These are phyloP conservation scores for Calocybe gambosa DNA, from an alignment of 1,284 basidiomycete genomes.

Conservation along the genomic window DNA sequence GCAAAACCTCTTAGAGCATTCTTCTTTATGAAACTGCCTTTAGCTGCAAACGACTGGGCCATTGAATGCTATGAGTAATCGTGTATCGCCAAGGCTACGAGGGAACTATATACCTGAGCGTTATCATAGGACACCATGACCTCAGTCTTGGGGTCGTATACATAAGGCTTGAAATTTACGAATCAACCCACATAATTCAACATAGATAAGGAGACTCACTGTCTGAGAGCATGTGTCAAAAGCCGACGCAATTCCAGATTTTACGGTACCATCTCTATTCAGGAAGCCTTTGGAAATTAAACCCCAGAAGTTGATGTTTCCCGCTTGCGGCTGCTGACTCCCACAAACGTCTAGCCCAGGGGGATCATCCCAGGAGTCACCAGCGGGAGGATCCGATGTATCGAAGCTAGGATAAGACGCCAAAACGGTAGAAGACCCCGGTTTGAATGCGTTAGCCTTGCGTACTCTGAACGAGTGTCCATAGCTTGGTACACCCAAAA, in stretches of 20 bases:
- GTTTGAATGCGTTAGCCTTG: conserved; percentile 34
- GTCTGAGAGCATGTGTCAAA: conserved; percentile 67
- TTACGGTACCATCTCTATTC: conserved; percentile 42
- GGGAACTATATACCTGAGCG: conserved; percentile 33
- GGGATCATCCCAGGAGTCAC: conserved; percentile 51
- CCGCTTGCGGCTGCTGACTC: conserved; percentile 30
- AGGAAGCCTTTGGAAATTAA: conserved; percentile 52
- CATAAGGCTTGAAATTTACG: conserved; percentile 47
- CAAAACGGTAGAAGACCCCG: conserved; percentile 28
- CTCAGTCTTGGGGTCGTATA: conserved; percentile 50
- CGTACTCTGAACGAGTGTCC: conserved; percentile 58
- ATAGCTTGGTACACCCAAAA: conserved; percentile 76
- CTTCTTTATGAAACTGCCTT: conserved; percentile 47
- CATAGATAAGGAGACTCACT: conserved; percentile 32
- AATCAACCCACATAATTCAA: neutral
- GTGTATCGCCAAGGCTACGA: conserved; percentile 23
- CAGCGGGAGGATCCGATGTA: conserved; percentile 37
- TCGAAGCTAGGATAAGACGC: conserved; percentile 51
- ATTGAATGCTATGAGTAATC: conserved; percentile 9
- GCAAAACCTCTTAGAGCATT: conserved; percentile 46
- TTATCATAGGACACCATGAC: conserved; percentile 65
- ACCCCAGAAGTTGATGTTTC: conserved; percentile 57
- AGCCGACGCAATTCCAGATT: conserved; percentile 40
- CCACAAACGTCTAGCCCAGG: conserved; percentile 53
- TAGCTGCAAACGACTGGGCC: conserved; percentile 43